A percentile compares a stretch with the other conserved stretches of the same genome.
Conservation (phyloP, 345 rosid genomes). For the Citrus unshiu region DNA sequence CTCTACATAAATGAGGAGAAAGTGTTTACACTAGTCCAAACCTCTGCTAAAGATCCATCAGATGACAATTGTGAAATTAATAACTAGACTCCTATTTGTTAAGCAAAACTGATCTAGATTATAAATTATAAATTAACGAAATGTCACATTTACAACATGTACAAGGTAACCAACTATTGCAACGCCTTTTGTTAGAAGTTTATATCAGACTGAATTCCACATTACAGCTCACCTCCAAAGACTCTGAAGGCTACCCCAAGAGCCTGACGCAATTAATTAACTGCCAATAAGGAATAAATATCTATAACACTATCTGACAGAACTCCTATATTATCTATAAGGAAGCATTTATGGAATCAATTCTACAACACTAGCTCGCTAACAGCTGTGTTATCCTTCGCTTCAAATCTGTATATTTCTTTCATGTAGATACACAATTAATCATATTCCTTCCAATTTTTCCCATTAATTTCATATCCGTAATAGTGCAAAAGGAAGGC, state of each 20-base stretch:
- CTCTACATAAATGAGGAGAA: constrained; percentile 4
- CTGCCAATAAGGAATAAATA: background rate
- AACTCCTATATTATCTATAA: background rate
- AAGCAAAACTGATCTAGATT: background rate
- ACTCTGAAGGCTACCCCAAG: background rate
- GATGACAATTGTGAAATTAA: background rate
- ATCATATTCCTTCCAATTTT: too few species aligned
- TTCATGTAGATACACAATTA: background rate
- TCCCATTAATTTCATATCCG: too few species aligned
- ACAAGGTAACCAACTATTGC: background rate
- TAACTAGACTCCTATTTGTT: background rate
- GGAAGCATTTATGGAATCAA: background rate
- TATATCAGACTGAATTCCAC: background rate
- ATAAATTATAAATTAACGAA: background rate
- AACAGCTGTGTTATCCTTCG: background rate
- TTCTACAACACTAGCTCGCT: background rate
- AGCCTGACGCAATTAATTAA: background rate
- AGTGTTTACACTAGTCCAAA: constrained; percentile 8
- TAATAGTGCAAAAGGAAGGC: too few species aligned
- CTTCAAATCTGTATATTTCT: background rate
- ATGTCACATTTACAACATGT: background rate
- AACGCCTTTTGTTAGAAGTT: background rate
- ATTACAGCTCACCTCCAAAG: background rate
- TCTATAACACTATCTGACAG: background rate
- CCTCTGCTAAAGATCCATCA: background rate